Evolutionary conservation across 805 yeast genomes (phyloP), one percentile per base, ranked within the genome.

Genomic region (Komagataella pseudopastoris): DNA sequence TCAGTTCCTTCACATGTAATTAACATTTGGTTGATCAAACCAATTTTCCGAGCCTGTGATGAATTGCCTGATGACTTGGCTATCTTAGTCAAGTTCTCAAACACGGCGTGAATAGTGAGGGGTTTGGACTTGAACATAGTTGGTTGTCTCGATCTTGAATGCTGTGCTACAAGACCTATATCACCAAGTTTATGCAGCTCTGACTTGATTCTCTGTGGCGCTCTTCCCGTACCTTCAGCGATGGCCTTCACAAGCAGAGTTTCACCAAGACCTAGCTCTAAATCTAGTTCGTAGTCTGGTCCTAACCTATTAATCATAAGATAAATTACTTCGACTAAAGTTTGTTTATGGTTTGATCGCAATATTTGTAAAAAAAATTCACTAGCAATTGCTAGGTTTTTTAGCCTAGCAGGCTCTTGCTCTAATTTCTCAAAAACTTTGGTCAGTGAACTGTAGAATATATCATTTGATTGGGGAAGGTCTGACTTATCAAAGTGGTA

Each of bases 231-330:
- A 49, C 95, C 80, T 60, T 87, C 96, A 43, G 89, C 81, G 45
- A 93, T 79, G 0, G 98, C 93, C 60, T 90, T 93, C 60, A 90
- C 80, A 23, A 93, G 69, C 8, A 93, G 63, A 2, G 95, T 81
- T 64, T 93, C 99, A 16, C 99, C 99, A 2, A 93, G 73, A 0
- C 99, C 99, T 23, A 93, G 71, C 61, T 93, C 99, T 52, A 91
- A 69, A 30, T 95, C 97, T 0, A 68, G 68, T 62, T 88, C 96
- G 62, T 93, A 93, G 63, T 93, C 99, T 0, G 99, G 99, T 0
- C 97, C 96, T 7, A 90, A 69, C 54, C 91, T 71, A 63, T 91
- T 91, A 62, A 91, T 89, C 67, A 86, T 85, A 16, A 93, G 73
- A 59, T 91, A 93, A 1, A 90, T 85, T 1, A 88, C 81, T 51